phyloP scores from a whole-genome alignment of 495 filamentous ascomycete genomes.

The Hypoxylon fragiforme region DNA sequence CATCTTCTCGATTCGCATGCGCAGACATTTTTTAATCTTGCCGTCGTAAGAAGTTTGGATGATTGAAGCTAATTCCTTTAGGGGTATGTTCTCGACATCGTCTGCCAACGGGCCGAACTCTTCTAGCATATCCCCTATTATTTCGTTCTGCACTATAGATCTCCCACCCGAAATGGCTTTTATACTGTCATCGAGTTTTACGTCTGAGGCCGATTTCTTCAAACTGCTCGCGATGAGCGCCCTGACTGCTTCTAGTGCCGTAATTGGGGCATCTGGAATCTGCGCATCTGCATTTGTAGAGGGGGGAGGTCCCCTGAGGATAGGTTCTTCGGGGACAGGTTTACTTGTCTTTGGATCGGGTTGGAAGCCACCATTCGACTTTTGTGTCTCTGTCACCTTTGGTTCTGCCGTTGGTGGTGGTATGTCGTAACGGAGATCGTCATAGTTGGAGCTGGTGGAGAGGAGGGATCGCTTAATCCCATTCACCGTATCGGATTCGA shows the following conservation, averaged over 20 bases:
- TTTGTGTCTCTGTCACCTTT: conserved; percentile 53
- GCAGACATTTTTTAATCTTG: conserved; percentile 84
- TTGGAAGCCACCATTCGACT: conserved; percentile 47
- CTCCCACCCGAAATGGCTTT: conserved; percentile 68
- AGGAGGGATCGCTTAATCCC: conserved; percentile 88
- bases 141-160: conserved; percentile 85
- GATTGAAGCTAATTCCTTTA: conserved; percentile 80
- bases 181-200: conserved; percentile 83
- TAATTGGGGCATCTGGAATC: conserved; percentile 75
- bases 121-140: conserved; percentile 81
- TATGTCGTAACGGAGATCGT: conserved; percentile 89
- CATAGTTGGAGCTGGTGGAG: conserved; percentile 89
- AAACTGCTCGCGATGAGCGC: conserved; percentile 83
- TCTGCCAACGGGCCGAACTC: conserved; percentile 89
- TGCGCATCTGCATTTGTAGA: conserved; percentile 71
- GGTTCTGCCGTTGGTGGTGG: conserved; percentile 75
- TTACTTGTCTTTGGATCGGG: conserved; percentile 38
- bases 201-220: conserved; percentile 76
- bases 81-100: conserved; percentile 86
- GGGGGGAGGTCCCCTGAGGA: conserved; percentile 49
- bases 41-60: conserved; percentile 90
- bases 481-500: conserved; percentile 84
- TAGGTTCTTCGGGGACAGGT: conserved; percentile 46
- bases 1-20: conserved; percentile 76
- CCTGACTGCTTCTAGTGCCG: conserved; percentile 75